Percentiles rank a stretch among this genome's conserved stretches.
phyloP scores from a whole-genome alignment of 2,329 filamentous ascomycete species.

The Rhynchosporium secalis region DNA sequence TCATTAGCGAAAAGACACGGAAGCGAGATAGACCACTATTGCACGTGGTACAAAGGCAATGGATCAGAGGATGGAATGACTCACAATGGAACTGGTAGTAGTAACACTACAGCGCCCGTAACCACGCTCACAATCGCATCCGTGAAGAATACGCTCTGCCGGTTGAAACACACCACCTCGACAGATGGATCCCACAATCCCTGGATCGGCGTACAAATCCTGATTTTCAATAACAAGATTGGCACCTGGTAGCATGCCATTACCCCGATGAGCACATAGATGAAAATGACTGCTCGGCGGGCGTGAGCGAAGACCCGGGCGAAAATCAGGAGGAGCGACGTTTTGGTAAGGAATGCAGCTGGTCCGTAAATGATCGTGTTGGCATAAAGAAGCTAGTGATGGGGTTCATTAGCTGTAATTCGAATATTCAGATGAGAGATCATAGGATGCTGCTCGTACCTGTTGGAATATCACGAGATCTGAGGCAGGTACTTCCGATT shows the following conservation, averaged over 20 bases:
- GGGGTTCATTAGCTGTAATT: not conserved
- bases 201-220: slow-evolving; percentile 30
- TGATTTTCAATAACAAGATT: slow-evolving; percentile 23
- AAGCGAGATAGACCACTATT: not conserved
- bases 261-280: slow-evolving; percentile 29
- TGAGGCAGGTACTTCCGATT: slow-evolving; percentile 19
- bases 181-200: slow-evolving; percentile 31
- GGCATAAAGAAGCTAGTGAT: slow-evolving; percentile 20
- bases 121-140: slow-evolving; percentile 40
- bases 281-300: slow-evolving; percentile 21
- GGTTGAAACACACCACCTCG: slow-evolving; percentile 37
- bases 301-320: slow-evolving; percentile 32
- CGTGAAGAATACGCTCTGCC: slow-evolving; percentile 40
- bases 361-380: slow-evolving; percentile 30
- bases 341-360: slow-evolving; percentile 32
- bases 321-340: slow-evolving; percentile 35
- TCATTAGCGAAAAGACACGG: not conserved
- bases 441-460: not conserved
- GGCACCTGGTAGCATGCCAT: slow-evolving; percentile 23
- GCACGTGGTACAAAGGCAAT: not conserved
- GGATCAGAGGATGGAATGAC: not conserved
- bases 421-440: not conserved
- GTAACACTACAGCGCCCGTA: slow-evolving; percentile 41
- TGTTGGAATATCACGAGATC: slow-evolving; percentile 10
- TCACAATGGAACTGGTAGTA: slow-evolving; percentile 40